Base-by-base conservation (phyloP, 2,329 filamentous ascomycete genomes). In the Thyridium curvatum region DNA sequence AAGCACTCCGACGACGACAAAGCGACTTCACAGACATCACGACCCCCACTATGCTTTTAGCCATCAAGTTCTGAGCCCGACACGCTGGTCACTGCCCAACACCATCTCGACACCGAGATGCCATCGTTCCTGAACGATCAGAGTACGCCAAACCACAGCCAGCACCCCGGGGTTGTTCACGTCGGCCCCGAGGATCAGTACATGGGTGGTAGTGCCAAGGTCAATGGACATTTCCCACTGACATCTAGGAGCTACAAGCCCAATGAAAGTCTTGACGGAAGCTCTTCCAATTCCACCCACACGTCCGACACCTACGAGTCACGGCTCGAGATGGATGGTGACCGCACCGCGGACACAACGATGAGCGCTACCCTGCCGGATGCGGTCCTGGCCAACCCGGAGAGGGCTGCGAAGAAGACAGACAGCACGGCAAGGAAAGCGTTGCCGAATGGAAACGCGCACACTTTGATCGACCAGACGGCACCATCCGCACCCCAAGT, bases 221-320 rank as follows among this genome's bases (percentile, higher is more conserved):
- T 48, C 50, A 52, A 53, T 56, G 56, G 52, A 52, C 62, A 50
- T 45, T 40, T 51, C 41, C 42, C 41, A 40, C 58, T 45, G 15
- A 52, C 52, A 47, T 53, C 54, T 42, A 56, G 63, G 49, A 59
- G 71, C 48, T 64, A 66, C 51, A 64, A 64, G 40, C 65, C 66
- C 52, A 64, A 68, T 60, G 69, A 72, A 51, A 70, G 63, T 61
- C 73, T 73, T 54, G 71, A 74, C 66, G 72, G 69, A 50, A 68
- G 65, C 53, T 72, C 72, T 41, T 66, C 71, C 46, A 66, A 68
- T 34, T 77, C 73, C 41, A 71, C 68, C 13, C 66, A 69, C 56
- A 69, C 68, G 45, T 75, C 73, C 43, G 66, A 70, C 52, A 61
- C 61, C 43, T 77, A 70, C 48, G 72, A 69, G 51, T 55, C 59